These are phyloP conservation scores for Coprinopsis marcescibilis DNA, from an alignment of 768 basidiomycete species.

Conservation along the genomic window DNA sequence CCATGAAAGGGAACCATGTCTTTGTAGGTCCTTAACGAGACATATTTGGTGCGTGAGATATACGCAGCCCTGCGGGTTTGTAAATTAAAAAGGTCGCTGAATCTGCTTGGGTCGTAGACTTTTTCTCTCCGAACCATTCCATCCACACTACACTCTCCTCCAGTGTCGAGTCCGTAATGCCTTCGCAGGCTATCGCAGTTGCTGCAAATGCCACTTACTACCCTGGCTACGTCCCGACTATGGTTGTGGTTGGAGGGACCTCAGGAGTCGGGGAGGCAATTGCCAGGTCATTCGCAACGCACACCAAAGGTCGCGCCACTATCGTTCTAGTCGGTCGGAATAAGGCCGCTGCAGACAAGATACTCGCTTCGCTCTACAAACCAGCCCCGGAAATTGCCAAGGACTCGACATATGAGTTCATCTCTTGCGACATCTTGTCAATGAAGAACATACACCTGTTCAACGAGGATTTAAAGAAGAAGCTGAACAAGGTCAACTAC, in stretches of 20 bases:
- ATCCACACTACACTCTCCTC: too few species aligned
- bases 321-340: slow-evolving; percentile 53
- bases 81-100: too few species aligned
- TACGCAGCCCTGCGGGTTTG: too few species aligned
- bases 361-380: slow-evolving; percentile 36
- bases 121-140: too few species aligned
- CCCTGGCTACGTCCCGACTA: slow-evolving; percentile 23
- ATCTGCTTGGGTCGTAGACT: too few species aligned
- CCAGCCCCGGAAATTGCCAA: neutral
- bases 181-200: too few species aligned
- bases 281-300: slow-evolving; percentile 38
- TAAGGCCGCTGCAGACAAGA: slow-evolving; percentile 37
- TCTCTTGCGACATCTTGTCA: slow-evolving; percentile 46
- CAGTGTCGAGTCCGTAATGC: too few species aligned
- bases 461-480: slow-evolving; percentile 22
- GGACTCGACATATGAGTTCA: slow-evolving; percentile 35
- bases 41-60: too few species aligned
- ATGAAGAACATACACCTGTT: slow-evolving; percentile 44
- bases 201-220: slow-evolving; percentile 29
- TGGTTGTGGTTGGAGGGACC: slow-evolving; percentile 41
- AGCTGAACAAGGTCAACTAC: slow-evolving; percentile 45
- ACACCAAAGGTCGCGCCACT: slow-evolving; percentile 44
- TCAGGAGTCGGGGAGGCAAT: slow-evolving; percentile 45
- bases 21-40: too few species aligned
- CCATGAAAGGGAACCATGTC: too few species aligned